Evolutionary conservation across 1,284 basidiomycete genomes (phyloP), one percentile per base, ranked within the genome.

Genomic region (Papiliotrema nemorosa): DNA sequence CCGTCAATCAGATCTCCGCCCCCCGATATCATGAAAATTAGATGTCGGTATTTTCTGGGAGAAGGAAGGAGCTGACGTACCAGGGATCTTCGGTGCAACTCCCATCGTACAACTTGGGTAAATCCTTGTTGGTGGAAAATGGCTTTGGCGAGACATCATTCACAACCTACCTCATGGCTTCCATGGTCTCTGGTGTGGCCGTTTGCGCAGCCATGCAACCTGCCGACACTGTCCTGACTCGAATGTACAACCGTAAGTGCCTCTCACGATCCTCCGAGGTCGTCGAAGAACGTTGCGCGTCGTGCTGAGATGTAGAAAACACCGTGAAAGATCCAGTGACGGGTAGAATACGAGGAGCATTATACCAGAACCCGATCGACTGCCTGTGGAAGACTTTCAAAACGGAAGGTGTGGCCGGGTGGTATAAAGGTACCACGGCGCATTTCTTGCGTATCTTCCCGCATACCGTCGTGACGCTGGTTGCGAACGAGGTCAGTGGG

Each of bases 371-470:
- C 69, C 93, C 93, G 2, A 84, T 97, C 62, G 92, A 97, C 67
- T 97, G 93, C 74, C 78, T 98, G 44, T 96, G 88, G 87, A 94
- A 97, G 78, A 98, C 93, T 0, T 82, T 90, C 59, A 87, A 87
- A 69, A 79, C 87, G 0, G 94, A 98, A 76, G 94, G 94, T 35
- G 77, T 93, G 10, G 78, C 84, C 37, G 94, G 90, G 22, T 88
- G 86, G 86, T 96, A 97, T 77, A 94, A 94, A 78, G 90, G 89
- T 41, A 90, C 90, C 2, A 90, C 88, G 1, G 91, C 91, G 3
- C 91, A 94, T 72, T 89, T 94, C 73, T 70, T 92, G 62, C 82
- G 91, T 26, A 94, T 97, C 67, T 88, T 88, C 18, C 91, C 91
- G 40, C 90, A 93, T 72, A 93, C 90, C 10, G 69, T 91, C 59